Evolutionary conservation across 2,329 filamentous ascomycete species (phyloP), one percentile per base, ranked within the genome.

Genomic region (Penicillium frequentans): DNA sequence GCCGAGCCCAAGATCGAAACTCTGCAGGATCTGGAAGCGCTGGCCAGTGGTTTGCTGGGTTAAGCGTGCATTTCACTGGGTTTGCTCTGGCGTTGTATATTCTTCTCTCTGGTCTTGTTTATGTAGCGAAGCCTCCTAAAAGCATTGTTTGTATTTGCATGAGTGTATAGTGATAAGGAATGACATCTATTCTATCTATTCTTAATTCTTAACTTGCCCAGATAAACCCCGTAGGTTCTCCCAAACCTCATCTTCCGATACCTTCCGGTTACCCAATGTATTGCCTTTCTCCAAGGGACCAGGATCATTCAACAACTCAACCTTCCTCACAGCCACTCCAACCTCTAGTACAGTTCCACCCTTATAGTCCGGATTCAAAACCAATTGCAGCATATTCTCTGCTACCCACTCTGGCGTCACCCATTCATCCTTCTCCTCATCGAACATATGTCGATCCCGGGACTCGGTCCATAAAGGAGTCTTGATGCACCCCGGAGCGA

Each of bases 11-110:
- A 69, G 52, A 73, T 77, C 63, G 68, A 77, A 57, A 79, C 77
- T n/a, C 55, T 80, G 66, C 77, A 77, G 57, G 78, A 80, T 69
- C 61, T 80, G 68, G 78, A 80, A 63, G 74, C 76, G 52, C 59
- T 80, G 68, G 78, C 78, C 52, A 76, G 73, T 57, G 77, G 77
- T 11, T 62, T 80, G 54, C 66, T 80, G 64, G 71, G 66, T 31
- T 75, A 55, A 68, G 52, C 8, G 51, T 54, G 47, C 54, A 61
- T 59, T 42, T 27, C 26, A 42, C 33, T 50, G 48, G 48, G 35
- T 50, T 50, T 26, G 21, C 24, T 29, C 23, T 39, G 48, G 48
- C 48, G 33, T 39, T 26, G 7, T 37, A 14, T 19, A 13, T 27
- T 39, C 19, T 19, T 35, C 19, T 33, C 42, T 19, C 9, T 51